Evolutionary conservation across 73 alveolate genomes (phyloP).

Genomic region (Diophrys sp.): DNA sequence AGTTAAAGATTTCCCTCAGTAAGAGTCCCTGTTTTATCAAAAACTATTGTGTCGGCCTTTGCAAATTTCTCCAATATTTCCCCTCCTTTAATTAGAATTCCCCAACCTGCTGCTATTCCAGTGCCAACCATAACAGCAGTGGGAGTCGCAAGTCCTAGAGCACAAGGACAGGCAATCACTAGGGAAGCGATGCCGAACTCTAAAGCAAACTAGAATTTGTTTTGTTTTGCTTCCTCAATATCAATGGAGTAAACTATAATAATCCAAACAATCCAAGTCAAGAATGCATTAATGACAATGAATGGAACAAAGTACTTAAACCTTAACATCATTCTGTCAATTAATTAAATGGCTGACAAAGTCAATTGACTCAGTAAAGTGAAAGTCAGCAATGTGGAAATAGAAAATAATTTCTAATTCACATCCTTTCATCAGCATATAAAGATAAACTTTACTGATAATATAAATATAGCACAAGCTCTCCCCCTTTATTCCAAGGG

Average conservation of each 20-base stretch:
- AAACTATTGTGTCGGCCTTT: conserved; percentile 72
- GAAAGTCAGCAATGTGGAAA: no score
- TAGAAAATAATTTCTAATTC: no score
- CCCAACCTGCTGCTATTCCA: conserved; percentile 85
- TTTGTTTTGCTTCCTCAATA: conserved; percentile 35
- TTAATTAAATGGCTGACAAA: no score
- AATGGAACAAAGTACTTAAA: conserved; percentile 73
- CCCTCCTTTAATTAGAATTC: conserved; percentile 89
- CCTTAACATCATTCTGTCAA: no score
- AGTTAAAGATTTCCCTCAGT: conserved; percentile 69
- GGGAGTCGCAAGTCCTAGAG: conserved; percentile 98
- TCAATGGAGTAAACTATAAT: conserved; percentile 56
- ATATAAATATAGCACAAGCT: no score
- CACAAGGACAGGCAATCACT: conserved; percentile 97
- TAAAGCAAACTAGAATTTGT: conserved; percentile 54
- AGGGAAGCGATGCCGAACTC: conserved; percentile 64
- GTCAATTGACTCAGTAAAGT: no score
- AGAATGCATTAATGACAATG: conserved; percentile 60
- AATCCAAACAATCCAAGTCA: conserved; percentile 79
- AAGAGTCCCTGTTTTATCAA: conserved; percentile 96
- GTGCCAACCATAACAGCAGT: conserved; percentile 97
- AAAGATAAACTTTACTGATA: no score
- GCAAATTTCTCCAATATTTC: conserved; percentile 72
- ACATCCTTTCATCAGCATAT: no score
- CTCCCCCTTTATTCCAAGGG: no score